Percentiles rank a stretch among this genome's conserved stretches.
These are phyloP conservation scores for Nitzschia putrida DNA, from an alignment of 108 stramenopile species.

Conservation along the genomic window DNA sequence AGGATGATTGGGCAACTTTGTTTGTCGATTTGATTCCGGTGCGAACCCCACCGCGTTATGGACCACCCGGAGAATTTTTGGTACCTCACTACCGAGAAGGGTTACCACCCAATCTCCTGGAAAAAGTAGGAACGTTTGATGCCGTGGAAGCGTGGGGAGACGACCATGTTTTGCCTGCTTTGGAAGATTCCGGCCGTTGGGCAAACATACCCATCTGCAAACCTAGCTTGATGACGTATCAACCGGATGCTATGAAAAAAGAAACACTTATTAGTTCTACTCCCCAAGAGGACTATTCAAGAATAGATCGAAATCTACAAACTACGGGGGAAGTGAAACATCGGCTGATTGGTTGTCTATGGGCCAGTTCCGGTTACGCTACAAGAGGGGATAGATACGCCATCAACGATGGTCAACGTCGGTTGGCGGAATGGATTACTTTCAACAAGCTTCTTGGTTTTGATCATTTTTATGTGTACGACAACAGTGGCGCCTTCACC, in stretches of 20 bases:
- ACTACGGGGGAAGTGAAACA: slow-evolving; percentile 34
- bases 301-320: background rate
- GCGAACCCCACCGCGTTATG: slow-evolving; percentile 80
- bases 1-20: slow-evolving; percentile 62
- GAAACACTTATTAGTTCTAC: too few relatives aligned
- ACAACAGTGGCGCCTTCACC: slow-evolving; percentile 80
- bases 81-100: slow-evolving; percentile 47
- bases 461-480: slow-evolving; percentile 86
- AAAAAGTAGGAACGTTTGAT: slow-evolving; percentile 34
- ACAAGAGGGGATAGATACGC: slow-evolving; percentile 71
- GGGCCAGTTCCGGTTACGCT: slow-evolving; percentile 74
- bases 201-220: slow-evolving; percentile 82
- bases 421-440: slow-evolving; percentile 81
- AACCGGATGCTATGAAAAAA: slow-evolving; percentile 9
- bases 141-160: slow-evolving; percentile 62
- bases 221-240: slow-evolving; percentile 56
- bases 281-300: too few relatives aligned
- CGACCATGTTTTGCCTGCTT: slow-evolving; percentile 64
- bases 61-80: slow-evolving; percentile 61
- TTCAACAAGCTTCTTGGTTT: slow-evolving; percentile 77
- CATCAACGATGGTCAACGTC: slow-evolving; percentile 75
- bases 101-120: background rate
- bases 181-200: slow-evolving; percentile 85
- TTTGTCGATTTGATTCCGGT: slow-evolving; percentile 82
- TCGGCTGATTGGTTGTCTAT: slow-evolving; percentile 76